These are phyloP conservation scores for Colletotrichum tropicale DNA, from an alignment of 2,329 filamentous ascomycete species.

Conservation along the genomic window DNA sequence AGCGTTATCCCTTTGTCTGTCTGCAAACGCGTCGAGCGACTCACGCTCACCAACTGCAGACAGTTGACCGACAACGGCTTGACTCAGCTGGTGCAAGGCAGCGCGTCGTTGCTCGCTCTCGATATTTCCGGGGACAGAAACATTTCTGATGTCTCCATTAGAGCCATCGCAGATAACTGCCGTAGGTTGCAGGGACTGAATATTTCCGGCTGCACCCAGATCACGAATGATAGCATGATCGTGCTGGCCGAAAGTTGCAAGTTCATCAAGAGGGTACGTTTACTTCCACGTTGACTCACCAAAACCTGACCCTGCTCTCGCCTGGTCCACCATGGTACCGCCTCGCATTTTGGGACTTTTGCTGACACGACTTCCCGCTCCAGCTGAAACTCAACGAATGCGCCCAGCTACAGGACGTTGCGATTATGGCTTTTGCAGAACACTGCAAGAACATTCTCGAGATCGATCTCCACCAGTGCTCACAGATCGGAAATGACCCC, in stretches of 20 bases:
- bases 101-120: slow-evolving; percentile 81
- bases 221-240: slow-evolving; percentile 87
- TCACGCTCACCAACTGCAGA: slow-evolving; percentile 90
- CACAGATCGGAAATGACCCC: slow-evolving; percentile 79
- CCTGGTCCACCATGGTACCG: neutral
- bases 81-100: slow-evolving; percentile 78
- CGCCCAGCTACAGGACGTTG: slow-evolving; percentile 78
- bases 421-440: slow-evolving; percentile 83
- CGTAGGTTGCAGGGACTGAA: slow-evolving; percentile 89
- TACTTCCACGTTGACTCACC: neutral
- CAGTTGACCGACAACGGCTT: slow-evolving; percentile 85
- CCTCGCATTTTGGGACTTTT: neutral
- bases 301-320: neutral
- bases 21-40: slow-evolving; percentile 89
- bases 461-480: slow-evolving; percentile 91
- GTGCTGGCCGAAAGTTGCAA: slow-evolving; percentile 81
- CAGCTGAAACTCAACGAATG: slow-evolving; percentile 96
- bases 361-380: slow-evolving; percentile 30
- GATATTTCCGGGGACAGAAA: slow-evolving; percentile 87
- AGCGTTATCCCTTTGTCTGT: slow-evolving; percentile 81
- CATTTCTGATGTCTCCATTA: slow-evolving; percentile 82
- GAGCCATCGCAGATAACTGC: slow-evolving; percentile 81
- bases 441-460: slow-evolving; percentile 94
- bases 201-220: slow-evolving; percentile 81
- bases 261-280: slow-evolving; percentile 81